Evolutionary conservation across 2,329 filamentous ascomycete genomes (phyloP), one percentile per base, ranked within the genome.

Genomic region (Stylonectria norvegica): DNA sequence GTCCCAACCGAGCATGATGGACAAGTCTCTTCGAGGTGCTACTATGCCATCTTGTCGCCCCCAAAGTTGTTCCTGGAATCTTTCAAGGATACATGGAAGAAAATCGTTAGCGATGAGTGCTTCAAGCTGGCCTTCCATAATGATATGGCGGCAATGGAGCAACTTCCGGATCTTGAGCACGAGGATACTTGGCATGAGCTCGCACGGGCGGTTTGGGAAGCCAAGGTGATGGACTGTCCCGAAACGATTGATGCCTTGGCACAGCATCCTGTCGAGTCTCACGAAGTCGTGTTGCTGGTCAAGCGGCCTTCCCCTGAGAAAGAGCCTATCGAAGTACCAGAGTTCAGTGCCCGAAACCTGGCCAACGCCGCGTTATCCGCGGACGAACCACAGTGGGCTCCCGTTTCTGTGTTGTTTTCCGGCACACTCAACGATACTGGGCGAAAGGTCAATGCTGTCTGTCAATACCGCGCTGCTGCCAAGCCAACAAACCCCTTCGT

Each of bases 381-480:
- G 15, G 40, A 18, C 4, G 18, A 18, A 15, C 15, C 31, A 12
- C 30, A 20, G 2, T 48, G 39, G 45, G 42, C 45, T 15, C 35
- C 7, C 14, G 22, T 19, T 3, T 22, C 36, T 16, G 14, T 47
- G 1, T 5, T 5, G 3, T 45, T 47, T 18, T 5, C 41, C 1
- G 11, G 2, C 1, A 16, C 32, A 5, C 2, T 33, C 4, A 5
- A 15, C 0, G 47, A 48, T 2, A 40, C 16, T 17, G 2, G 23
- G n/a, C 25, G 34, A 1, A 40, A 32, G 10, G 38, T 43, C 11
- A 10, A 36, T 2, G 37, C 36, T 5, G 31, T 37, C 2, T 19
- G n/a, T 10, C 16, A 5, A 3, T 52, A 47, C 16, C 7, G 35
- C 3, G 40, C 32, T 5, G 7, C 23, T 6, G 49, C 36, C 0